A percentile compares a stretch with the other conserved stretches of the same genome.
Conservation (phyloP, 2,329 filamentous ascomycete species). For the Dactylonectria estremocensis region DNA sequence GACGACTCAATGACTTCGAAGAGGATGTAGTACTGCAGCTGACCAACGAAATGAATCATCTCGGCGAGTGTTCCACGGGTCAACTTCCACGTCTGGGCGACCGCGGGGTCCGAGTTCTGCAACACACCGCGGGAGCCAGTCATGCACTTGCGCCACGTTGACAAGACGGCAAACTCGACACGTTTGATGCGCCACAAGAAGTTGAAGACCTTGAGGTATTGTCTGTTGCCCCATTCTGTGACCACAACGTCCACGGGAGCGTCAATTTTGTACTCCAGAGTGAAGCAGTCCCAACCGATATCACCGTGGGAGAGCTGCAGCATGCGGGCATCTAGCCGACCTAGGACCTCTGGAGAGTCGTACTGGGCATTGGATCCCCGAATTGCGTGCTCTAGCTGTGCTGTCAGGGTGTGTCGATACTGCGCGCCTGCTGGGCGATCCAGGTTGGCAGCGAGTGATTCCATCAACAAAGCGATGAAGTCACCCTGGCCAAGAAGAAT, state of each 20-base stretch:
- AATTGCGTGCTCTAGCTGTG: constrained; percentile 98
- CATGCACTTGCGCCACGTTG: constrained; percentile 96
- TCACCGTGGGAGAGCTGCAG: constrained; percentile 95
- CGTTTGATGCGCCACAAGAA: constrained; percentile 98
- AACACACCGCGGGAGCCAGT: constrained; percentile 95
- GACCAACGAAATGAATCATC: constrained; percentile 98
- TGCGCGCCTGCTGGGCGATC: constrained; percentile 97
- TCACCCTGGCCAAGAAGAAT: constrained; percentile 95
- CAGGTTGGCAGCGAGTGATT: constrained; percentile 91
- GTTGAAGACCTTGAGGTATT: constrained; percentile 99
- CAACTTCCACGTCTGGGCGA: constrained; percentile 88
- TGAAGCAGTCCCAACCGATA: constrained; percentile 99
- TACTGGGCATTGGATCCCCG: constrained; percentile 97
- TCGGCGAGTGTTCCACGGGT: constrained; percentile 92
- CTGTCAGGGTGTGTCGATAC: constrained; percentile 95
- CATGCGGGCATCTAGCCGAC: constrained; percentile 97
- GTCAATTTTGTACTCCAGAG: constrained; percentile 98
- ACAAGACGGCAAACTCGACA: constrained; percentile 92
- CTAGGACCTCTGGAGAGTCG: constrained; percentile 91
- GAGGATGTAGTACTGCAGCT: constrained; percentile 98
- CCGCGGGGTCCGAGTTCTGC: constrained; percentile 77
- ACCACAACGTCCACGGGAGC: constrained; percentile 97
- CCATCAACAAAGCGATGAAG: constrained; percentile 97
- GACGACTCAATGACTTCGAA: constrained; percentile 98
- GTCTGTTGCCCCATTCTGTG: constrained; percentile 93